Evolutionary conservation across 202 grass and related monocot genomes (phyloP), one percentile per base, ranked within the genome.

Genomic region (Elaeis oleifera): DNA sequence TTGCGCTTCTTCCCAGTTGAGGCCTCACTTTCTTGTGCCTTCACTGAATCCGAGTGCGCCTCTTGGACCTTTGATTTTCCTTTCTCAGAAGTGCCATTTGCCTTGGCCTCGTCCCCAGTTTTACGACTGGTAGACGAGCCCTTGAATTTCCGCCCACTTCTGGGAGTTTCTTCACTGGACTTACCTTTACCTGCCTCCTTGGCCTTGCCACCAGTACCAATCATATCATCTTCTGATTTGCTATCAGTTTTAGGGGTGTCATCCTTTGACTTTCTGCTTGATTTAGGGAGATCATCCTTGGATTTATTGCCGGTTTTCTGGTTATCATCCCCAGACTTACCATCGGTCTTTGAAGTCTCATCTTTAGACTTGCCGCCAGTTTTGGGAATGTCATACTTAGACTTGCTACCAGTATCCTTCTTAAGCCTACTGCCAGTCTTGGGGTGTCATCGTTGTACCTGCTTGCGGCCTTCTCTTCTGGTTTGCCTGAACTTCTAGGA

Each of bases 1-100:
- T 58, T 71, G 32, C 66, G 70, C 74, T 71, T 88, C 73, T 60
- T 89, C 21, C 66, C 71, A 20, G 58, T 51, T 22, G 66, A 71
- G 17, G 53, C 64, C 73, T 78, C 77, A 26, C 65, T 59, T 24
- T 49, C 67, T 50, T 39, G 6, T 49, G 67, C 15, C 21, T 59
- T 59, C 0, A 21, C 27, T 29, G 58, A 27, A 16, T 27, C 51
- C 50, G 74, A 58, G 5, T 18, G 72, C 22, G 53, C 53, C 7
- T 60, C 58, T 27, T 39, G 58, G 29, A 18, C 27, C 23, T 60
- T 60, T 32, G 29, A 31, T 32, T 60, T 60, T 1, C 16, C 51
- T 62, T 74, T 85, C 49, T 64, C 56, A 36, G 61, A 78, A 50
- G 59, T 25, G 17, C 60, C 70, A 71, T 77, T 71, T 3, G 54